Conservation (phyloP, 2,329 filamentous ascomycete genomes). For the Colletotrichum horii region DNA sequence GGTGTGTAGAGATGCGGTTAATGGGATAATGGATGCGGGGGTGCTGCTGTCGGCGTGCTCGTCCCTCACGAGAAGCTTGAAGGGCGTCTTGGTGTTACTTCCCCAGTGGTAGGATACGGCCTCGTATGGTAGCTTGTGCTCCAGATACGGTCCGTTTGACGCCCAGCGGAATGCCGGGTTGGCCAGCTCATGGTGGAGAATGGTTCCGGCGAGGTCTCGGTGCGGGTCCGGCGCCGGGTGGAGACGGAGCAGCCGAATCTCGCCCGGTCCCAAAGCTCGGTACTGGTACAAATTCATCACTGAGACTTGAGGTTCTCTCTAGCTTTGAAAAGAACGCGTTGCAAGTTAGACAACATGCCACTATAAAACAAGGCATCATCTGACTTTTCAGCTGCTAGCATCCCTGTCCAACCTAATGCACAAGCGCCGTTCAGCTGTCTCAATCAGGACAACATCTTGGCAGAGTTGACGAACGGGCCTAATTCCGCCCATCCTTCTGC, state of each 20-base stretch:
- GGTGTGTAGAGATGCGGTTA: neutral
- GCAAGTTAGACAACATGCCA: neutral
- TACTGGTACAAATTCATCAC: neutral
- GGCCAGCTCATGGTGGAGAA: neutral
- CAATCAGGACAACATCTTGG: neutral
- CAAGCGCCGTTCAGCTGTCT: neutral
- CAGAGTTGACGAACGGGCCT: neutral
- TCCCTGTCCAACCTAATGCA: neutral
- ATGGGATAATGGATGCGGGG: neutral
- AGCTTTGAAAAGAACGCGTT: neutral
- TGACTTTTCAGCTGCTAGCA: neutral
- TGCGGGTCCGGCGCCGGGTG: neutral
- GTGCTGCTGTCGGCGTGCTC: neutral
- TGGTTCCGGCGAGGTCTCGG: neutral
- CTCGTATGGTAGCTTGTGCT: neutral
- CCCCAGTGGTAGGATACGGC: constrained; percentile 4
- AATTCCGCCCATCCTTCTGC: neutral
- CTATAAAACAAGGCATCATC: neutral
- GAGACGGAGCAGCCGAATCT: neutral
- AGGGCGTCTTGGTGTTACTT: neutral
- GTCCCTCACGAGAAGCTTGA: neutral
- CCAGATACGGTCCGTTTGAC: neutral
- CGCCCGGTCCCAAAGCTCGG: neutral
- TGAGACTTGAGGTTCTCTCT: neutral
- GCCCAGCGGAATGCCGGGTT: neutral